These are phyloP conservation scores for Botryotinia globosa DNA, from an alignment of 2,329 filamentous ascomycete genomes.

Conservation along the genomic window DNA sequence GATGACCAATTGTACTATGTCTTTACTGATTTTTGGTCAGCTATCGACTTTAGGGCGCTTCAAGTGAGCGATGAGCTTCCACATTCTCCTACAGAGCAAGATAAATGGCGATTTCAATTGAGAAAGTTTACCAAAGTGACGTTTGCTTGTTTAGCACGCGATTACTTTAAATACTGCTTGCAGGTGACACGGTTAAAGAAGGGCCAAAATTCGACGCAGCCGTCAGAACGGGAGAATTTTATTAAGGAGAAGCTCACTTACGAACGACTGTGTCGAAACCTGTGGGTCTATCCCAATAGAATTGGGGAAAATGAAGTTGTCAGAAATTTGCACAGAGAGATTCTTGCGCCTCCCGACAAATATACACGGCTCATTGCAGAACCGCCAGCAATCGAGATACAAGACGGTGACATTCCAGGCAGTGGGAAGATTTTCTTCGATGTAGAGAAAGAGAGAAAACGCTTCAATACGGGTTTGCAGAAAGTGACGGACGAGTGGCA, in stretches of 20 bases:
- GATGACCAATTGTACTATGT: conserved; percentile 8
- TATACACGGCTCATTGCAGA: not conserved
- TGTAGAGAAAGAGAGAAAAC: not conserved
- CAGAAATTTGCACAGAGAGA: not conserved
- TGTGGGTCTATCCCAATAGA: not conserved
- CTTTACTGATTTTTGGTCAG: not conserved
- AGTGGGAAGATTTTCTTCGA: not conserved
- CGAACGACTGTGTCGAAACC: not conserved
- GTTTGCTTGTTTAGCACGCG: not conserved
- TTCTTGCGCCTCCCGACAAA: not conserved
- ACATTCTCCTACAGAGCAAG: not conserved
- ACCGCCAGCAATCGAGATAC: not conserved
- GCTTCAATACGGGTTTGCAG: not conserved
- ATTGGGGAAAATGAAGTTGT: not conserved
- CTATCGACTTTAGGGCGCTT: conserved; percentile 4
- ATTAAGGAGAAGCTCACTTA: not conserved
- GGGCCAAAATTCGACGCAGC: not conserved
- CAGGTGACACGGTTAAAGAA: not conserved
- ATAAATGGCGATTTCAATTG: not conserved
- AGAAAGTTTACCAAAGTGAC: not conserved
- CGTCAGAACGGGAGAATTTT: too few relatives aligned
- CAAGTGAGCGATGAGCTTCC: not conserved
- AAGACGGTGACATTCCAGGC: not conserved
- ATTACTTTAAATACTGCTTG: not conserved
- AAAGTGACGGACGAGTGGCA: not conserved